These are phyloP conservation scores for Neurospora sp. DNA, from an alignment of 495 filamentous ascomycete genomes.

Conservation along the genomic window DNA sequence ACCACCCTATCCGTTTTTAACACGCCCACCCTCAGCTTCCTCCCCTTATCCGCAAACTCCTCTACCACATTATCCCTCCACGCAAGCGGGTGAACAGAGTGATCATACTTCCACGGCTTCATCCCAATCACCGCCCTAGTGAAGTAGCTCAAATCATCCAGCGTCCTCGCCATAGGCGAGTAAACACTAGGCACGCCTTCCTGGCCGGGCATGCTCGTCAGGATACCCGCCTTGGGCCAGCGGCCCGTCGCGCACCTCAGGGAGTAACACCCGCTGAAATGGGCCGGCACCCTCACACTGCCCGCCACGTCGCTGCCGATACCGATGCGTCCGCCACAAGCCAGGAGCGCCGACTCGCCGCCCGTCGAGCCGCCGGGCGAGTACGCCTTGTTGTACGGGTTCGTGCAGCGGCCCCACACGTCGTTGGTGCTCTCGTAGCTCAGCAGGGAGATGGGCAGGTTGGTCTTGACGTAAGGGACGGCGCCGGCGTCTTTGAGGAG, in stretches of 20 bases:
- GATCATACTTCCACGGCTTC: constrained; percentile 89
- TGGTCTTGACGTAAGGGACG: constrained; percentile 92
- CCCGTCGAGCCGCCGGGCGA: constrained; percentile 89
- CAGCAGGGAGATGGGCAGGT: constrained; percentile 81
- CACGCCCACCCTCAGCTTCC: constrained; percentile 63
- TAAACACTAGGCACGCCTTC: constrained; percentile 86
- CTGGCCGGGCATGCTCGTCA: constrained; percentile 88
- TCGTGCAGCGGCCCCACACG: constrained; percentile 72
- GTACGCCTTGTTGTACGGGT: constrained; percentile 75
- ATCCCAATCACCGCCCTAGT: constrained; percentile 67
- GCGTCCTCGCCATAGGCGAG: constrained; percentile 84
- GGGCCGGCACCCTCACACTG: constrained; percentile 79
- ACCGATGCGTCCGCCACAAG: constrained; percentile 83
- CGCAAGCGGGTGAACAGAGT: constrained; percentile 70
- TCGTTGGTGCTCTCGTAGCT: constrained; percentile 91
- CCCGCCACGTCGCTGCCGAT: constrained; percentile 93
- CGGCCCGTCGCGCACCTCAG: constrained; percentile 89
- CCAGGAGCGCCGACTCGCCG: constrained; percentile 78
- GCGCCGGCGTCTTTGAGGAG: constrained; percentile 91
- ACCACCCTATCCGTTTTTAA: constrained; percentile 79
- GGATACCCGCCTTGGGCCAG: constrained; percentile 80
- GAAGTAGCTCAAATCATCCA: constrained; percentile 81
- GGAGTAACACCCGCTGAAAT: constrained; percentile 84
- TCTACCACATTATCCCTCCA: constrained; percentile 58
- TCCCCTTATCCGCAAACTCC: constrained; percentile 47